Conservation (phyloP, 1,139 yeast species). For the Debaryomyces sp. region DNA sequence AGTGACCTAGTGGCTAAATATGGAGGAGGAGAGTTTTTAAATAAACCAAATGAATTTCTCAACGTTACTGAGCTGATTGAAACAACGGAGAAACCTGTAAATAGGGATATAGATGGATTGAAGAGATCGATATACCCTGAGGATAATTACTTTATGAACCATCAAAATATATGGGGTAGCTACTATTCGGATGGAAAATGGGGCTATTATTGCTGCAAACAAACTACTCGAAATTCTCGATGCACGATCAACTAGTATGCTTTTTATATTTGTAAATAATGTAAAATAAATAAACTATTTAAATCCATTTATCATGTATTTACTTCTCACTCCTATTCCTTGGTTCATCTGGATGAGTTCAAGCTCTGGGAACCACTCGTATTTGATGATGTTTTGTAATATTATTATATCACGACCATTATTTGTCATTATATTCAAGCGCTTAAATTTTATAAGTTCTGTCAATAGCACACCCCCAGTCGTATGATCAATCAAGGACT, state of each 20-base stretch:
- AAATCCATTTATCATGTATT: constrained; percentile 24
- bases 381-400: constrained; percentile 17
- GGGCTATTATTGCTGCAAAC: constrained; percentile 53
- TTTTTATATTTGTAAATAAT: background rate
- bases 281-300: background rate
- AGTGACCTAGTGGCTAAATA: constrained; percentile 23
- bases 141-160: constrained; percentile 40
- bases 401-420: constrained; percentile 20
- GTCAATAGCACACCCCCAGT: constrained; percentile 22
- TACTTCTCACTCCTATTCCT: constrained; percentile 15
- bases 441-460: constrained; percentile 22
- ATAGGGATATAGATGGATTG: constrained; percentile 13
- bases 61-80: constrained; percentile 3
- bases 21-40: constrained; percentile 26
- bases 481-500: constrained; percentile 20
- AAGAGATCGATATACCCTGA: constrained; percentile 34
- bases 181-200: constrained; percentile 49
- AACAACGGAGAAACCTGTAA: constrained; percentile 1
- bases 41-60: background rate
- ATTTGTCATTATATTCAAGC: constrained; percentile 21
- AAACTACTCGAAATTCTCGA: constrained; percentile 10
- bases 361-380: constrained; percentile 16
- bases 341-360: constrained; percentile 18
- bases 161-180: constrained; percentile 50
- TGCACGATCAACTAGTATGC: background rate